Percentiles rank a stretch among this genome's conserved stretches.
phyloP scores from a whole-genome alignment of 2,329 filamentous ascomycete genomes.

The Colletotrichum sp. region DNA sequence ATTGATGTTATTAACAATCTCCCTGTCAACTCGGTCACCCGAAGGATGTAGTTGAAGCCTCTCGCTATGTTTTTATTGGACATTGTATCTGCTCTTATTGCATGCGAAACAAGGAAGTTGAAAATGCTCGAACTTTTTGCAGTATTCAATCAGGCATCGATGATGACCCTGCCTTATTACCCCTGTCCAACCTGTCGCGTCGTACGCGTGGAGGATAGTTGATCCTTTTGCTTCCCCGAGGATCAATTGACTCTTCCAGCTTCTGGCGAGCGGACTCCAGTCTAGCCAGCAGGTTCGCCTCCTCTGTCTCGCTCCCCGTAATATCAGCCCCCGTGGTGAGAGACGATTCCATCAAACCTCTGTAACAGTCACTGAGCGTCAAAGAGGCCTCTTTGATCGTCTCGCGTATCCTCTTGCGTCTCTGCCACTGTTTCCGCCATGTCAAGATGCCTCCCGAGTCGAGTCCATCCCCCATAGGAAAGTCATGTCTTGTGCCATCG shows the following conservation, averaged over 20 bases:
- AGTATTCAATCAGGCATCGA: background rate
- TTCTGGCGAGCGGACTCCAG: background rate
- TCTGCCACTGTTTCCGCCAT: background rate
- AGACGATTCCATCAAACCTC: background rate
- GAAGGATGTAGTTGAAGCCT: background rate
- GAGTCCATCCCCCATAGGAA: background rate
- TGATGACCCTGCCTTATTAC: background rate
- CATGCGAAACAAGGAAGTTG: background rate
- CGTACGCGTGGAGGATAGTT: background rate
- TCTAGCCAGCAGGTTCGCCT: background rate
- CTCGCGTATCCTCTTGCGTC: background rate
- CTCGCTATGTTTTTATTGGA: background rate
- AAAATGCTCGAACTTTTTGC: background rate
- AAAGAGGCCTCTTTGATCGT: background rate
- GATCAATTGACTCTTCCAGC: background rate
- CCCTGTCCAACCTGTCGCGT: background rate
- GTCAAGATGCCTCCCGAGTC: background rate
- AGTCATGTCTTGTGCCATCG: background rate
- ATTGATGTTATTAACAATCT: background rate
- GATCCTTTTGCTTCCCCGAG: background rate
- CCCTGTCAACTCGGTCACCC: background rate
- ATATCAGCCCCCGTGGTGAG: background rate
- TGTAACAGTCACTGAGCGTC: background rate
- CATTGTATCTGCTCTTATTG: background rate
- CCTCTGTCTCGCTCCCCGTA: background rate